Base-by-base conservation (phyloP, 352 stramenopile genomes). In the Globisporangium heterothallicum region DNA sequence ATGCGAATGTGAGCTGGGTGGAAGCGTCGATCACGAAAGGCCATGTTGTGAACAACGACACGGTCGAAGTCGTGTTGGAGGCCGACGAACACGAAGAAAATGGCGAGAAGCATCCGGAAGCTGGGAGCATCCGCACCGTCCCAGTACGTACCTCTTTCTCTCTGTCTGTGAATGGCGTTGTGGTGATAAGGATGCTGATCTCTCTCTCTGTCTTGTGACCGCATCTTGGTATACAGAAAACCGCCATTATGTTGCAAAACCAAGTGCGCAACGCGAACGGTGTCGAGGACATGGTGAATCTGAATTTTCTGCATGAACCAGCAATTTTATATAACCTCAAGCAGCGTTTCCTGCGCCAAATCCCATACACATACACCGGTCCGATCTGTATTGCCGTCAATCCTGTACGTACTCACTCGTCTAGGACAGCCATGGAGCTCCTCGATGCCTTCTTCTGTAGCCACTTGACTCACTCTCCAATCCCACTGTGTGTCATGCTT, bases 331-430 rank as follows among this genome's bases (percentile, higher is more conserved):
- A 86, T 70, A 97, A 96, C 72, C 74, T 97, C 32, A 86, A 92
- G 63, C 66, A 82, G 47, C 79, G 89, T 44, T 96, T 94, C 66
- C 71, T 94, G 58, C 68, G 70, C 47, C 72, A 88, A 47, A 84
- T 95, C 59, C 95, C 95, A 0, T 99, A 99, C 77, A 98, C 95
- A 42, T 96, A 97, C 64, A 97, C 96, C 18, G 95, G 95, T 36
- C 86, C 97, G 21, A 98, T 98, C 71, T 94, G 97, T 61, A 97
- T 99, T 56, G 95, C 96, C 21, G 91, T 98, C 27, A 99, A 99
- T 66, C 96, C 95, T 32, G 83, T 94, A 91, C 63, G 83, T 87
- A 10, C 21, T 38, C 22, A 24, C 18, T 35, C 16, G 32, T 34
- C 24, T 27, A 46, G 42, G n/a, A n/a, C n/a, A n/a, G n/a, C n/a